Evolutionary conservation across 108 stramenopile species (phyloP), one percentile per base, ranked within the genome.

Genomic region (Skeletonema grethae): DNA sequence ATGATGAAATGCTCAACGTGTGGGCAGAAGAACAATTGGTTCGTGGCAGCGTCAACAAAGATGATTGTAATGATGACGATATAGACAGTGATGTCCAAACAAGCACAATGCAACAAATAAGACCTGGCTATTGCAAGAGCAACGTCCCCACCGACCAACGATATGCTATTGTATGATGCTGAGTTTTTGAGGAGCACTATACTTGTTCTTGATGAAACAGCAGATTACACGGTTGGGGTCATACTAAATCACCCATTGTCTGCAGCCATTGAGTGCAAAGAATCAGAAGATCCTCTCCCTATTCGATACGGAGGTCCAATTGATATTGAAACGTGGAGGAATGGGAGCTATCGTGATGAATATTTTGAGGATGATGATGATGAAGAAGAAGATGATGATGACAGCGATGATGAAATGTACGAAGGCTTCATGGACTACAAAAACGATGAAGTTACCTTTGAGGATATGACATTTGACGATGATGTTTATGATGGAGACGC

Each of bases 221-320:
- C 18, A 1, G 77, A 78, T 34, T 45, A 64, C 20, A 78, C 77
- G 1, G 41, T 78, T 20, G 77, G 77, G 20, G 24, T 78, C 2
- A 61, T 72, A 48, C 48, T 78, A 3, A 72, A 59, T 78, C 77
- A 67, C 72, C 77, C 77, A 0, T 60, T 78, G 64, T 30, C 71
- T 9, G 77, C 77, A 9, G 77, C 70, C 10, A 46, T 78, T 31
- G 77, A 78, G 12, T 78, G 63, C 29, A 35, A 38, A 34, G 71
- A 66, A 15, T 71, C 57, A 4, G 55, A 65, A 36, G 38, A 58
- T 61, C 64, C 71, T 0, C 29, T 78, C 30, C 71, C 71, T 8
- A 16, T 78, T 48, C 29, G 77, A 57, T 78, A 78, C 18, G 77
- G 77, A 22, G 77, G 77, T 20, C 77, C 77, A 9, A 78, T 78